These are phyloP conservation scores for Suillus tomentosus DNA, from an alignment of 768 basidiomycete species.

Conservation along the genomic window DNA sequence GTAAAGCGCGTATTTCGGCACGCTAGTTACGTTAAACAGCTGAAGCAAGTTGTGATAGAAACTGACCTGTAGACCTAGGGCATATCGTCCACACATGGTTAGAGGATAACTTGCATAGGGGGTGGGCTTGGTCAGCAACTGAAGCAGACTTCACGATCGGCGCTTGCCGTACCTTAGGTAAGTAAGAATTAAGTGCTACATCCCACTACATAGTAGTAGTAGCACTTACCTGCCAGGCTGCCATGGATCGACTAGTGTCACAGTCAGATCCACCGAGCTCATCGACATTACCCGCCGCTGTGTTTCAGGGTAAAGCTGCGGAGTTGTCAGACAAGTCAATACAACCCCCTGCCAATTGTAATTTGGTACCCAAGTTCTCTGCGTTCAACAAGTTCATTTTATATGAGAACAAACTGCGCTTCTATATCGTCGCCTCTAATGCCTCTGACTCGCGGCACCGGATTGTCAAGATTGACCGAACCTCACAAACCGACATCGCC, in stretches of 20 bases:
- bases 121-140: neutral
- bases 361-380: slow-evolving; percentile 6
- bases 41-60: neutral
- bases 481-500: slow-evolving; percentile 68
- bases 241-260: neutral
- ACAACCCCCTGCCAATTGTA: slow-evolving; percentile 1
- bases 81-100: slow-evolving; percentile 66
- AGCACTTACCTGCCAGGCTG: neutral
- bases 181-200: too few relatives aligned
- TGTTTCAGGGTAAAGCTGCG: neutral
- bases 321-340: slow-evolving; percentile 1
- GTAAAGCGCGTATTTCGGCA: slow-evolving; percentile 36
- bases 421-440: slow-evolving; percentile 92
- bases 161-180: neutral
- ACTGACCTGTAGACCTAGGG: slow-evolving; percentile 51
- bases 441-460: slow-evolving; percentile 85
- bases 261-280: slow-evolving; percentile 1
- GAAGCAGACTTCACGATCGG: neutral
- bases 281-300: neutral
- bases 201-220: too few relatives aligned
- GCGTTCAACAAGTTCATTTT: slow-evolving; percentile 81
- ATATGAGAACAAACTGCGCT: slow-evolving; percentile 89
- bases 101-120: neutral
- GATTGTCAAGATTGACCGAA: slow-evolving; percentile 93
- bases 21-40: slow-evolving; percentile 19